A percentile compares a stretch with the other conserved stretches of the same genome.
Evolutionary conservation across 371 early-diverging fungal species (phyloP).

Genomic region (Mortierella polycephala): DNA sequence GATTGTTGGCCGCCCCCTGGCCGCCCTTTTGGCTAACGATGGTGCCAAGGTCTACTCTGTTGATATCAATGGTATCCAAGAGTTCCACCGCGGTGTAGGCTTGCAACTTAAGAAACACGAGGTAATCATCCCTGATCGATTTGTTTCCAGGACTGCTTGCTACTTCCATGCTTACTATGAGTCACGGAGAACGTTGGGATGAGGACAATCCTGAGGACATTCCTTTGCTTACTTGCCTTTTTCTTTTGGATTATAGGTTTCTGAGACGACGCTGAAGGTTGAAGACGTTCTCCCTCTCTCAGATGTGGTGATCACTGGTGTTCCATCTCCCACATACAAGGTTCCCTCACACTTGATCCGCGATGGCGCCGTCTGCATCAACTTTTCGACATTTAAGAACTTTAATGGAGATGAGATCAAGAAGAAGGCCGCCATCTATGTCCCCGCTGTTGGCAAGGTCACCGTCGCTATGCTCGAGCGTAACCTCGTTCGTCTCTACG

Average conservation of each 20-base stretch:
- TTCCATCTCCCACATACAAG: slow-evolving; percentile 89
- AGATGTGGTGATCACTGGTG: slow-evolving; percentile 97
- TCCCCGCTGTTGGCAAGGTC: slow-evolving; percentile 97
- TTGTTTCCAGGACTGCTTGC: not conserved
- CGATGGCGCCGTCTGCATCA: slow-evolving; percentile 95
- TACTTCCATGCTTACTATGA: not conserved
- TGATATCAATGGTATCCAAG: slow-evolving; percentile 89
- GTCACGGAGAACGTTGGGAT: not conserved
- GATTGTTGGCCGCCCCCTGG: slow-evolving; percentile 97
- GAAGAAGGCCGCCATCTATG: slow-evolving; percentile 90
- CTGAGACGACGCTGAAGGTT: slow-evolving; percentile 74
- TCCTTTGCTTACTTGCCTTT: not conserved
- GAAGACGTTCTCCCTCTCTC: slow-evolving; percentile 85
- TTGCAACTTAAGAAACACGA: slow-evolving; percentile 83
- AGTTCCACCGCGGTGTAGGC: slow-evolving; percentile 88
- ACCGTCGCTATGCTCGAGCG: slow-evolving; percentile 97
- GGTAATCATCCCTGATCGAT: slow-evolving; percentile 46
- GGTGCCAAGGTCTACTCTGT: slow-evolving; percentile 96
- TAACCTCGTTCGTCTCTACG: slow-evolving; percentile 88
- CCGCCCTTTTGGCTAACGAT: slow-evolving; percentile 97
- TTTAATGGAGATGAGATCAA: slow-evolving; percentile 89
- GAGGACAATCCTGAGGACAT: not conserved
- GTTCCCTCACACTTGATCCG: slow-evolving; percentile 84
- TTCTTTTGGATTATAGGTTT: slow-evolving; percentile 58
- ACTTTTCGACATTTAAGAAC: slow-evolving; percentile 93